phyloP scores from a whole-genome alignment of 2,329 filamentous ascomycete genomes.

The Scytalidium sp. region DNA sequence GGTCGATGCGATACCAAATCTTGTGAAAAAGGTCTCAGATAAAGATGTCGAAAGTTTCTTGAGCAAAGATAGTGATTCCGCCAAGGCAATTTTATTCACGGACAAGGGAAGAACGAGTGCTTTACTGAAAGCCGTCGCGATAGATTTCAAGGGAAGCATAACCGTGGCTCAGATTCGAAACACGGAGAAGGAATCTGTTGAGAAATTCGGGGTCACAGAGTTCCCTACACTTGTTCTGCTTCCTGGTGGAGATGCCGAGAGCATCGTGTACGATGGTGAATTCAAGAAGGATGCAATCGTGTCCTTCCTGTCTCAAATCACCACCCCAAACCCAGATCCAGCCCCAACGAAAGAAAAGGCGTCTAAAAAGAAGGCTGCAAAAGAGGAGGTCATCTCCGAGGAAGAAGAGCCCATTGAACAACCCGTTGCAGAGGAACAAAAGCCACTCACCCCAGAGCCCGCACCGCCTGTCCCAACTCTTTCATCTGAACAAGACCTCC shows the following conservation, averaged over 20 bases:
- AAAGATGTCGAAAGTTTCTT: slow-evolving; percentile 77
- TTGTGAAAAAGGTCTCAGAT: slow-evolving; percentile 78
- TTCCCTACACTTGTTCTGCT: slow-evolving; percentile 82
- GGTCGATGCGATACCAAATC: slow-evolving; percentile 84
- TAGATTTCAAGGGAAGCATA: slow-evolving; percentile 83
- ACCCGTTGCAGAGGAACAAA: slow-evolving; percentile 33
- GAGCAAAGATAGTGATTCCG: slow-evolving; percentile 58
- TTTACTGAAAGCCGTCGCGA: slow-evolving; percentile 77
- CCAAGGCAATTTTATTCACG: slow-evolving; percentile 89
- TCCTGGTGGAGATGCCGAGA: slow-evolving; percentile 65
- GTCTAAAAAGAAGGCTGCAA: slow-evolving; percentile 42
- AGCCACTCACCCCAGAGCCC: slow-evolving; percentile 45
- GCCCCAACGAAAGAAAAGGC: slow-evolving; percentile 44
- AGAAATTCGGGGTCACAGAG: slow-evolving; percentile 71
- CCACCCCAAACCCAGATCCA: slow-evolving; percentile 75
- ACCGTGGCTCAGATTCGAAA: slow-evolving; percentile 75
- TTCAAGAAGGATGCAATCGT: slow-evolving; percentile 81
- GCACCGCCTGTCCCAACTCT: slow-evolving; percentile 66
- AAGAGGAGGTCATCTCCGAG: slow-evolving; percentile 48
- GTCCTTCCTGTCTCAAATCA: slow-evolving; percentile 77
- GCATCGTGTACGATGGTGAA: slow-evolving; percentile 74
- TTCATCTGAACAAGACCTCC: slow-evolving; percentile 59
- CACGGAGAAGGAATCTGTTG: slow-evolving; percentile 64
- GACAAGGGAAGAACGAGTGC: slow-evolving; percentile 88
- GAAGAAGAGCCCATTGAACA: slow-evolving; percentile 49